Evolutionary conservation across 108 stramenopile species (phyloP).

Genomic region (Pseudonitzschia delicatissima): DNA sequence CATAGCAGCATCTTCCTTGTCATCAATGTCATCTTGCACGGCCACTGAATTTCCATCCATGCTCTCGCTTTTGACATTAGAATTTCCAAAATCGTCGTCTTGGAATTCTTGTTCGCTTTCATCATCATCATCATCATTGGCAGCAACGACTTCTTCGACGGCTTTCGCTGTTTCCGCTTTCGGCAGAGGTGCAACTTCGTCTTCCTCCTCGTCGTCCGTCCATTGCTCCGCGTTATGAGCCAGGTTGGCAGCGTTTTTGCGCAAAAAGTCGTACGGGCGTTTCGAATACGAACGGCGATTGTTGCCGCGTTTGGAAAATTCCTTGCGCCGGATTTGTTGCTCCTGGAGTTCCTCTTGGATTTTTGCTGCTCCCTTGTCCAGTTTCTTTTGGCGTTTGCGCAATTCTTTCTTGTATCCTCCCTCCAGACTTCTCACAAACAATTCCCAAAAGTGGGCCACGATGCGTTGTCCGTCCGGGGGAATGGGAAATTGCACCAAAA

Average conservation of each 20-base stretch:
- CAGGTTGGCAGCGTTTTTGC: slow-evolving; percentile 4
- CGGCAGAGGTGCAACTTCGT: background rate
- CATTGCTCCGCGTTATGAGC: slow-evolving; percentile 4
- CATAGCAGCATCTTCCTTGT: background rate
- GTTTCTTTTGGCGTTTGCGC: background rate
- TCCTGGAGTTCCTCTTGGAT: background rate
- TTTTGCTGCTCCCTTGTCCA: background rate
- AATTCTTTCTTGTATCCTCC: background rate
- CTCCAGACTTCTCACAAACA: background rate
- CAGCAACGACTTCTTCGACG: background rate
- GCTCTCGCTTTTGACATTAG: background rate
- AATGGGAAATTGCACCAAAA: background rate
- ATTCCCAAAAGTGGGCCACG: background rate
- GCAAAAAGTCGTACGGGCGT: slow-evolving; percentile 3
- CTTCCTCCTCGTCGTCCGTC: slow-evolving; percentile 10
- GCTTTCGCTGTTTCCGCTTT: background rate
- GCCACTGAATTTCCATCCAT: background rate
- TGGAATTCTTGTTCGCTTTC: background rate
- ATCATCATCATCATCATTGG: background rate
- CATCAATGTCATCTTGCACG: background rate
- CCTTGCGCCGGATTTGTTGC: background rate
- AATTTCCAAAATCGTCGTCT: background rate
- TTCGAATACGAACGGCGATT: background rate
- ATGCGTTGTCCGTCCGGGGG: background rate
- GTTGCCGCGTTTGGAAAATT: background rate